Evolutionary conservation across 345 rosid species (phyloP), one percentile per base, ranked within the genome.

Genomic region (Pistacia atlantica): DNA sequence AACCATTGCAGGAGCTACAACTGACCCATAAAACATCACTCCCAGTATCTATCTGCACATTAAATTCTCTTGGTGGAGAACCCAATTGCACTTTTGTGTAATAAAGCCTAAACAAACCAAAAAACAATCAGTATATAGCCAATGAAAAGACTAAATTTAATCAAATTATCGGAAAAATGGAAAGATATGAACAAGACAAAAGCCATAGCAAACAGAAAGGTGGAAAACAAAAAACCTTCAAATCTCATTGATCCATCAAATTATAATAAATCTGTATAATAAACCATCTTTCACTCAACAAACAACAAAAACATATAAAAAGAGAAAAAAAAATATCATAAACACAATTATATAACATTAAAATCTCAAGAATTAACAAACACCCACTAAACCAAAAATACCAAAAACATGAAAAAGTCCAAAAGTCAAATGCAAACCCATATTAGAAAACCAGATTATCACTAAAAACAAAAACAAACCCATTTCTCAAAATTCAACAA

Each of bases 11-110:
- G 80, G 93, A 80, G 78, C 76, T 73, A 83, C 99, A 97, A 55
- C 92, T 87, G 56, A 93, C 91, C 99, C 99, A 96, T 69, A 97
- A 82, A 78, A 94, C 97, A 88, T 97, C 97, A 84, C 99, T 97
- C 65, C 98, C 97, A 2, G 99, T 93, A 73, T 96, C 99, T 80
- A 96, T 84, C 76, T 96, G 99, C 74, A 96, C 99, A 79, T 91
- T 79, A 78, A 89, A 97, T 54, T 94, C 98, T 75, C 79, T 88
- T 51, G 99, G 89, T 65, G 98, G 99, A 81, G 89, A 80, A 64
- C 99, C 99, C 83, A 97, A 61, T 78, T 88, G 90, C 72, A 97
- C 51, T 75, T 80, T 92, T 64, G 99, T 92, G 46, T 85, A 97
- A 80, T 97, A 94, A 73, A 97, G 89, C 86, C 99, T 97, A 77